Conservation (phyloP, 768 basidiomycete species). For the Roridomyces roridus region DNA sequence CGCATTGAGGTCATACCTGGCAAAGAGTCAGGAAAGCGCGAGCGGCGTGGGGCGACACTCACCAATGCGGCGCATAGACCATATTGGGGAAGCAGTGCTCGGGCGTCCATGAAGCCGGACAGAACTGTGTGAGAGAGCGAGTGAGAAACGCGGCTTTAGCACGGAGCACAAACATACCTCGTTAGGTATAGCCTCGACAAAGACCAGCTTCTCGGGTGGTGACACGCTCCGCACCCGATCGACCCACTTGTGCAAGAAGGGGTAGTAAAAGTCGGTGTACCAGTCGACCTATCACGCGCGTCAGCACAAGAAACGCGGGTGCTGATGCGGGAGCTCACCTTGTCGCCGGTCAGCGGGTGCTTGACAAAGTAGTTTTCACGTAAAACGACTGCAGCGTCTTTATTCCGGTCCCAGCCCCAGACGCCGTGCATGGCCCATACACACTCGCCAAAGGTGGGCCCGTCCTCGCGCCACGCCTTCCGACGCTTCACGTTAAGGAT, state of each 20-base stretch:
- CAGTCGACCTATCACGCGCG: slow-evolving; percentile 69
- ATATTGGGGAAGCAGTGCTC: slow-evolving; percentile 66
- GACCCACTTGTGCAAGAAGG: slow-evolving; percentile 75
- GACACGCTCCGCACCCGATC: slow-evolving; percentile 57
- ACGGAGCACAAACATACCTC: slow-evolving; percentile 60
- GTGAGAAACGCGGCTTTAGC: background rate
- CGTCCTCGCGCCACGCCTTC: slow-evolving; percentile 75
- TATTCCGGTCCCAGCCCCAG: slow-evolving; percentile 84
- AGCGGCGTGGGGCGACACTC: slow-evolving; percentile 47
- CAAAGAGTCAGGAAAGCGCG: slow-evolving; percentile 28
- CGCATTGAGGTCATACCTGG: slow-evolving; percentile 94
- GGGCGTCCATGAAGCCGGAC: slow-evolving; percentile 76
- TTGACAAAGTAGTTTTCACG: slow-evolving; percentile 85
- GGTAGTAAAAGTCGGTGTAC: slow-evolving; percentile 87
- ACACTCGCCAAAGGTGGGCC: slow-evolving; percentile 76
- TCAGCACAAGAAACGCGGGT: background rate
- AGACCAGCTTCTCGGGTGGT: slow-evolving; percentile 63
- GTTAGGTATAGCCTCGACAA: slow-evolving; percentile 91
- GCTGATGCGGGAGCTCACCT: slow-evolving; percentile 45
- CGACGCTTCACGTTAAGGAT: slow-evolving; percentile 65
- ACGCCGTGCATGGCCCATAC: slow-evolving; percentile 93
- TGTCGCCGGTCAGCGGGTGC: slow-evolving; percentile 66
- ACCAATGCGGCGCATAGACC: slow-evolving; percentile 82
- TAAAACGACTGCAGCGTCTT: slow-evolving; percentile 73
- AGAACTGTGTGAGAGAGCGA: slow-evolving; percentile 60